These are phyloP conservation scores for Volvox reticuliferus DNA, from an alignment of 139 green algal genomes.

Conservation along the genomic window DNA sequence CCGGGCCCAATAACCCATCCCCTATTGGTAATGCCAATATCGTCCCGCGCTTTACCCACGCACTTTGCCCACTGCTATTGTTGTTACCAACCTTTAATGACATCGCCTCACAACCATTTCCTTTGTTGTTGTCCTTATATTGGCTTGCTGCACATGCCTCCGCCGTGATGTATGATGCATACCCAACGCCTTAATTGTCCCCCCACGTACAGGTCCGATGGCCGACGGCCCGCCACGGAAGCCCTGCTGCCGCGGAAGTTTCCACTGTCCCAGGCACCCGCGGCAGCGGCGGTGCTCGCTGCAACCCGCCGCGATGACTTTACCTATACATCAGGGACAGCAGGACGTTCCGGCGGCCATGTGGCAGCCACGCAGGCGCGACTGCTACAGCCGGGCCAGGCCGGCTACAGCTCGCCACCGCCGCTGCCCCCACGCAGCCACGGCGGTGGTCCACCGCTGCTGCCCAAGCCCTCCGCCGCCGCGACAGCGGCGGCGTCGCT, in stretches of 20 bases:
- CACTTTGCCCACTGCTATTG: neutral
- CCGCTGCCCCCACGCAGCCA: neutral
- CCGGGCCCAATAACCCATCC: neutral
- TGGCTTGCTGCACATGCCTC: neutral
- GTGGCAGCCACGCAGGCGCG: constrained; percentile 16
- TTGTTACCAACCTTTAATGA: neutral
- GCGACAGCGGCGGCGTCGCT: neutral
- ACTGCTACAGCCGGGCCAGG: neutral
- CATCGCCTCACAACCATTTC: neutral
- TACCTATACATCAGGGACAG: neutral
- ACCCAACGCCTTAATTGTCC: neutral
- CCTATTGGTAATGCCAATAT: neutral
- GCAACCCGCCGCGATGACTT: constrained; percentile 9
- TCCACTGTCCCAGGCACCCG: neutral
- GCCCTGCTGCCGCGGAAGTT: constrained; percentile 19
- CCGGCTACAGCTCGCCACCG: neutral
- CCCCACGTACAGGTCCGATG: neutral
- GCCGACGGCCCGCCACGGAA: constrained; percentile 17
- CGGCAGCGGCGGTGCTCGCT: neutral
- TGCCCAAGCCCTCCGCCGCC: neutral
- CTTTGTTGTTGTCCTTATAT: neutral
- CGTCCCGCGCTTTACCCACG: neutral
- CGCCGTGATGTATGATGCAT: too few relatives aligned
- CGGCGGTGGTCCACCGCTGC: neutral
- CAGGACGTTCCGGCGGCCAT: neutral